Conservation (phyloP, 2,329 filamentous ascomycete genomes). For the Alternaria gansuensis region DNA sequence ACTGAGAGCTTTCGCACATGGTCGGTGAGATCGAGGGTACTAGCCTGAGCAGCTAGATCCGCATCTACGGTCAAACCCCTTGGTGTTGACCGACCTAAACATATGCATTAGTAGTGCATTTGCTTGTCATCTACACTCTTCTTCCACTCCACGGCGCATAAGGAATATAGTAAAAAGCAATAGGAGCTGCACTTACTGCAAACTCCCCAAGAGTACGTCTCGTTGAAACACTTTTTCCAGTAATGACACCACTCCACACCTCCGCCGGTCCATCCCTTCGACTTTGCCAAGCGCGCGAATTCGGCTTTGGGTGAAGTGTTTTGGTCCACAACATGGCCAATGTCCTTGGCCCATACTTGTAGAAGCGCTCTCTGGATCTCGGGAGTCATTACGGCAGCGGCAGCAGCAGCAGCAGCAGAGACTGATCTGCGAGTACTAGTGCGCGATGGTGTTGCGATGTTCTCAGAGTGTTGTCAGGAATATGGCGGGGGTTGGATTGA, state of each 20-base stretch:
- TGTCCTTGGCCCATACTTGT: slow-evolving; percentile 24
- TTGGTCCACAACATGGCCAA: slow-evolving; percentile 21
- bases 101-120: not conserved
- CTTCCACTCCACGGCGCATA: not conserved
- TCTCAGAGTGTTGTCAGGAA: not conserved
- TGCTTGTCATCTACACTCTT: not conserved
- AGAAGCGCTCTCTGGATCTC: slow-evolving; percentile 24
- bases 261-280: slow-evolving; percentile 32
- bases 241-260: slow-evolving; percentile 25
- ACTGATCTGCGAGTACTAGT: not conserved
- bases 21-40: slow-evolving; percentile 5
- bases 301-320: slow-evolving; percentile 29
- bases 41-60: not conserved
- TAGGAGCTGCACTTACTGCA: slow-evolving; percentile 15
- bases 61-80: not conserved
- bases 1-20: slow-evolving; percentile 27
- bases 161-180: not conserved
- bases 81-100: slow-evolving; percentile 8
- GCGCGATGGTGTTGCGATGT: slow-evolving; percentile 1
- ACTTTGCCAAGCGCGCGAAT: slow-evolving; percentile 34
- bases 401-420: not conserved
- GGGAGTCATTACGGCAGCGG: slow-evolving; percentile 13
- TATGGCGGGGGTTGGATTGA: not conserved
- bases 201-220: slow-evolving; percentile 24
- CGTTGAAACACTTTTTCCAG: slow-evolving; percentile 32